Evolutionary conservation across 352 stramenopile species (phyloP), one percentile per base, ranked within the genome.

Genomic region (Globisporangium viniferum): DNA sequence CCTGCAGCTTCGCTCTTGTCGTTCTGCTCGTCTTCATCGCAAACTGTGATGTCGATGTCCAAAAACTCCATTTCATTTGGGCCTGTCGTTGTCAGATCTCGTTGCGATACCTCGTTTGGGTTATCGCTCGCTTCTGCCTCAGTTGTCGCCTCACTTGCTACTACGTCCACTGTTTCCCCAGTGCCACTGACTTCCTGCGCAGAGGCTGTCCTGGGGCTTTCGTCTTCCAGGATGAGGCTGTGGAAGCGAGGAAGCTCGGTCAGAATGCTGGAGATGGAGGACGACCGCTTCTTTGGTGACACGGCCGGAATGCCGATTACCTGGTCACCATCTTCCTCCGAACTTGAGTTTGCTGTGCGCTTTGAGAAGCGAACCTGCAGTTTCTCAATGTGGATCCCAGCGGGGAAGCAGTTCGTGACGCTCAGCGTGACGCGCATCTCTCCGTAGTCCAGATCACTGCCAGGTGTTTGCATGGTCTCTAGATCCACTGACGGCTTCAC

Each of bases 371-470:
- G 73, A 5, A 90, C 73, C 2, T 73, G 73, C 39, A 92, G 69
- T 15, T 77, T 76, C 44, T 90, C 84, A 49, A 91, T 67, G 6
- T 86, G 81, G 0, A 92, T 80, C 35, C 77, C 79, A 2, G 76
- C 76, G 0, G 84, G 74, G 29, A 92, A 91, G 18, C 81, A 77
- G 66, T 91, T 92, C 0, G 76, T 73, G 31, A 92, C 69, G 15
- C 68, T 72, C 20, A 92, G 33, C 3, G 71, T 82, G 9, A 91
- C 80, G 31, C 82, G 78, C 2, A 92, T 79, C 48, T 91, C 74
- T 18, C 84, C 82, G 41, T 90, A 73, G 18, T 86, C 73, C 4
- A 90, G 66, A 54, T 71, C 74, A 33, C 65, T 83, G 0, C 63
- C 64, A 0, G 76, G 72, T 9, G 54, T 73, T 62, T 90, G 81